phyloP scores from a whole-genome alignment of 495 filamentous ascomycete species.

The Amphirosellinia nigrospora region DNA sequence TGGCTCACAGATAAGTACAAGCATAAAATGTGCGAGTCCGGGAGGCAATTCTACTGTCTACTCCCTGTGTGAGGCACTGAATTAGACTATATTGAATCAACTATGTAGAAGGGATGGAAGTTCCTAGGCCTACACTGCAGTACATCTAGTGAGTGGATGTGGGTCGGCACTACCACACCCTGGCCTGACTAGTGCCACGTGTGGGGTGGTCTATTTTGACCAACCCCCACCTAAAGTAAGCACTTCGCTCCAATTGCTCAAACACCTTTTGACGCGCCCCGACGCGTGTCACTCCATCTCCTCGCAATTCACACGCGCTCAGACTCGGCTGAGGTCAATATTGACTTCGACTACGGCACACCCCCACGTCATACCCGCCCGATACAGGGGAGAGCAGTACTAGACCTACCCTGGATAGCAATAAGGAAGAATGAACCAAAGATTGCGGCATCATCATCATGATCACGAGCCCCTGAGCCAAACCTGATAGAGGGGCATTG shows the following conservation, averaged over 20 bases:
- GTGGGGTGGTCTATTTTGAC: not conserved
- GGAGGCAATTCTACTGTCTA: too few relatives aligned
- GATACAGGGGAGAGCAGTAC: not conserved
- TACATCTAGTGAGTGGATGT: too few relatives aligned
- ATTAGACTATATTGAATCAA: too few relatives aligned
- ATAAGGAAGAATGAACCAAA: not conserved
- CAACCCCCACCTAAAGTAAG: not conserved
- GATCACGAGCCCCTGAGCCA: not conserved
- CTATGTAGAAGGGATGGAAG: too few relatives aligned
- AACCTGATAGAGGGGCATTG: not conserved
- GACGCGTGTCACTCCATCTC: not conserved
- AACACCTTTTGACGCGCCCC: slow-evolving; percentile 1
- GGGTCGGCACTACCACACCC: too few relatives aligned
- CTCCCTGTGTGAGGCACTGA: too few relatives aligned
- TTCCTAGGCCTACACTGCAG: too few relatives aligned
- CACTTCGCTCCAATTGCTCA: not conserved
- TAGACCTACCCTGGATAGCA: not conserved
- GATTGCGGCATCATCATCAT: not conserved
- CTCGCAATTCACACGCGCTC: not conserved
- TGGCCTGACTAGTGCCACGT: slow-evolving; percentile 11
- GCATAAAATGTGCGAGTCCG: too few relatives aligned
- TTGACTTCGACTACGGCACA: not conserved
- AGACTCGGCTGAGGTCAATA: slow-evolving; percentile 4
- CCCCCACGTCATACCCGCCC: not conserved
- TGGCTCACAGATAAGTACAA: too few relatives aligned